Percentiles rank a stretch among this genome's conserved stretches.
These are phyloP conservation scores for Poterioochromonas sp. DNA, from an alignment of 352 stramenopile species.

Conservation along the genomic window DNA sequence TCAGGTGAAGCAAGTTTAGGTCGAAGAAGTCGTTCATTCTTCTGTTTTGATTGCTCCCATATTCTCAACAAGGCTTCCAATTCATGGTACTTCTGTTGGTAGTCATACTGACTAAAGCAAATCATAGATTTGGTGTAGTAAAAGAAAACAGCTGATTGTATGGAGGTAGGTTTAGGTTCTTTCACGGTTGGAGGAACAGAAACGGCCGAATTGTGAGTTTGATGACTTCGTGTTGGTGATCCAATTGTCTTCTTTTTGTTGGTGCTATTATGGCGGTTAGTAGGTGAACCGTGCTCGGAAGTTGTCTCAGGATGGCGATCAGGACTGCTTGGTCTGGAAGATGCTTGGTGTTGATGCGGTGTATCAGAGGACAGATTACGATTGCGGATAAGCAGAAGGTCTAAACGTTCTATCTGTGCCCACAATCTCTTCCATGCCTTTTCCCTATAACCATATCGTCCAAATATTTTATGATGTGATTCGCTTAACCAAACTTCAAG, in stretches of 20 bases:
- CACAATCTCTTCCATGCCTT: slow-evolving; percentile 30
- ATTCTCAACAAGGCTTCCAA: slow-evolving; percentile 47
- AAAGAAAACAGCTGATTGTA: neutral
- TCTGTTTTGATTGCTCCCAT: slow-evolving; percentile 52
- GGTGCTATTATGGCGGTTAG: too few species aligned
- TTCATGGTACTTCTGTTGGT: slow-evolving; percentile 26
- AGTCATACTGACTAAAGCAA: slow-evolving; percentile 34
- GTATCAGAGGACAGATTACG: too few species aligned
- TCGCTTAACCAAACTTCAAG: slow-evolving; percentile 60
- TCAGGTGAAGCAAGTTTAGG: slow-evolving; percentile 65
- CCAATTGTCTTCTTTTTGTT: too few species aligned
- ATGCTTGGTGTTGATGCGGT: neutral
- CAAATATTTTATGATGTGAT: slow-evolving; percentile 54
- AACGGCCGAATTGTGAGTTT: too few species aligned
- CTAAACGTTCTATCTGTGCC: slow-evolving; percentile 55
- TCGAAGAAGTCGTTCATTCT: slow-evolving; percentile 53
- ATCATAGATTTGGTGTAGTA: neutral
- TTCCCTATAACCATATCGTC: slow-evolving; percentile 28
- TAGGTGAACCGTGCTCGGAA: neutral
- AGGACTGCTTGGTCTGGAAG: too few species aligned
- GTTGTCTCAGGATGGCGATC: neutral
- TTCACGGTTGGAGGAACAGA: neutral
- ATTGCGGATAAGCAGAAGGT: slow-evolving; percentile 50
- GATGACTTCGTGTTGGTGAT: too few species aligned
- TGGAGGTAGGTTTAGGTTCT: too few species aligned